Percentiles rank a stretch among this genome's conserved stretches.
Conservation (phyloP, 345 rosid species). For the Raphanus sativus region DNA sequence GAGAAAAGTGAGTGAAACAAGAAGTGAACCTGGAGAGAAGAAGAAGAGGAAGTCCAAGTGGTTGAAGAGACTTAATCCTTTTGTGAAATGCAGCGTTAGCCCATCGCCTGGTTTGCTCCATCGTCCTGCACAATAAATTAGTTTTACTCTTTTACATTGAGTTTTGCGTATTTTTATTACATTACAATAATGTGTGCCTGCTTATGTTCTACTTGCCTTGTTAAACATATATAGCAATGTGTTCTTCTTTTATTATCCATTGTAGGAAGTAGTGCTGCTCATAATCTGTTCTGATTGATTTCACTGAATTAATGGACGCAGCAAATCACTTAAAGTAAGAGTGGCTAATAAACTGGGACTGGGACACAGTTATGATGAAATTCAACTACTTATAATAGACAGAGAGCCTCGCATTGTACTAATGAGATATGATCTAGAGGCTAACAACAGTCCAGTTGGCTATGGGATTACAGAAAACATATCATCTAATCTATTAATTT, state of each 20-base stretch:
- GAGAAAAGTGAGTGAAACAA: conserved; percentile 35
- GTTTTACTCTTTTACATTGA: background rate
- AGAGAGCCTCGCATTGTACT: background rate
- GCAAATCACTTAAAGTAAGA: background rate
- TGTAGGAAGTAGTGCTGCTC: background rate
- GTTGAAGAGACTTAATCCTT: conserved; percentile 34
- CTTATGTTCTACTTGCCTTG: conserved; percentile 4
- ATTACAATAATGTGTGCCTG: background rate
- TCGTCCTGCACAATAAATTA: background rate
- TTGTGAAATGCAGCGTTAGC: conserved; percentile 24
- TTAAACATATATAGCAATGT: background rate
- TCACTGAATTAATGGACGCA: background rate
- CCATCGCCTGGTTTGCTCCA: conserved; percentile 10
- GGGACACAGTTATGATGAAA: background rate
- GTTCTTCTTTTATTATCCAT: background rate
- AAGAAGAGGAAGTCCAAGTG: conserved; percentile 30
- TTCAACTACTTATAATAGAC: background rate
- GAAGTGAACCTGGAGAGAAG: conserved; percentile 24
- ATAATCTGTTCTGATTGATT: background rate
- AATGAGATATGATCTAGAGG: conserved; percentile 49
- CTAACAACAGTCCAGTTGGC: background rate
- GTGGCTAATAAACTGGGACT: background rate
- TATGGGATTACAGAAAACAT: background rate
- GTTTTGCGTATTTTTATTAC: background rate
- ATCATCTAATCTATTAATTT: too few relatives aligned